Base-by-base conservation (phyloP, 306 rosid genomes). In the Casuarina equisetifolia region DNA sequence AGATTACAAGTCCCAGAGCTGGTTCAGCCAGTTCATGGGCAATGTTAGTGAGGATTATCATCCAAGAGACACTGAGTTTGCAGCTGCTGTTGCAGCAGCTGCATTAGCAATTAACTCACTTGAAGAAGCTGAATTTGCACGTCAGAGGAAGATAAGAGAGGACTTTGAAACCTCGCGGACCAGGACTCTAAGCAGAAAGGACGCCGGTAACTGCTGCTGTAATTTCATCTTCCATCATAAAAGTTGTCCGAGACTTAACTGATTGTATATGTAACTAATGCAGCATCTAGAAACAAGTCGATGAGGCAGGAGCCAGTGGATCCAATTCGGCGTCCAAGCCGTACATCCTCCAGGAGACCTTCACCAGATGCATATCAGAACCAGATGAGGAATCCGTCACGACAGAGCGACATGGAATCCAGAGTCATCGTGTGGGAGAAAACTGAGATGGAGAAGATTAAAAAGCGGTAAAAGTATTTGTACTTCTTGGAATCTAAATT, bases 21-120 rank as follows among this genome's bases (percentile, higher is more conserved):
- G 74, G 80, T 58, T 74, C 32, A 78, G 82, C 78, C 77, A 62
- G 46, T 25, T 74, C 75, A 48, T 5, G 6, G 58, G 74, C 66
- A 53, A 81, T 69, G 80, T 58, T 72, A 72, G 59, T 71, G 81
- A 75, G 73, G 86, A 80, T 77, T 74, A 74, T 59, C 74, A 75
- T 49, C 46, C 76, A 48, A 78, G 38, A 78, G 89, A 91, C 15
- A 74, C 68, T 2, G 90, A 87, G 72, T 81, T 80, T 74, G 87
- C 84, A 69, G 55, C 91, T 40, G 90, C 91, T n/a, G 82, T 84
- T 40, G 92, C 91, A 67, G 86, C 96, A 63, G 89, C 86, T 77
- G 91, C 89, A 42, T 79, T 76, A 58, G 90, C 92, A n/a, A 79
- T 90, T 84, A 81, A 81, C 75, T 86, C 93, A 0, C 76, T 80